A percentile compares a stretch with the other conserved stretches of the same genome.
These are phyloP conservation scores for Geum urbanum DNA, from an alignment of 306 rosid genomes.

Conservation along the genomic window DNA sequence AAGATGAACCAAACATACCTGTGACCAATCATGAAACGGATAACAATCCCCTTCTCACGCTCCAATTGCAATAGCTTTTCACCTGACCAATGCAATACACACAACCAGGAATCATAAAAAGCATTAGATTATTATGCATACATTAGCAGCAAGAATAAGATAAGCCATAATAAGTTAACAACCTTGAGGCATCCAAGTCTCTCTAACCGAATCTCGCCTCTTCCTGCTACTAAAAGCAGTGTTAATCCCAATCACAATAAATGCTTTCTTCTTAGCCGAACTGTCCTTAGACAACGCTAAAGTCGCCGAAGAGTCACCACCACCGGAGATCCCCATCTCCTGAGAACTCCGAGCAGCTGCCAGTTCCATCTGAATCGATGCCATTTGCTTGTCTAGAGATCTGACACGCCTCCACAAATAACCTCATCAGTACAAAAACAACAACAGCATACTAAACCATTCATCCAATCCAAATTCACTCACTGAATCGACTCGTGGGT, in stretches of 20 bases:
- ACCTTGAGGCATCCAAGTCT: slow-evolving; percentile 99
- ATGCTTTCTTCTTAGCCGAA: slow-evolving; percentile 55
- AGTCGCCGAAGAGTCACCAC: slow-evolving; percentile 35
- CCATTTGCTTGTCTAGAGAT: slow-evolving; percentile 82
- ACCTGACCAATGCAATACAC: slow-evolving; percentile 39
- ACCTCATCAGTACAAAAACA: slow-evolving; percentile 6
- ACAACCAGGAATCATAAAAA: slow-evolving; percentile 13
- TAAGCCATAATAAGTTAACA: not conserved
- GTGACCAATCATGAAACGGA: slow-evolving; percentile 98
- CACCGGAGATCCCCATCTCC: slow-evolving; percentile 40
- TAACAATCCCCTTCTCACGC: slow-evolving; percentile 85
- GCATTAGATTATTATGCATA: not conserved
- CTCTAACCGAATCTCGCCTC: slow-evolving; percentile 94
- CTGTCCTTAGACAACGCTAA: slow-evolving; percentile 25
- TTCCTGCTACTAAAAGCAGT: slow-evolving; percentile 98
- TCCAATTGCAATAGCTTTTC: slow-evolving; percentile 86
- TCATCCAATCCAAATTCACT: too few relatives aligned
- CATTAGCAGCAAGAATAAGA: not conserved
- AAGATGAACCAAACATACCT: slow-evolving; percentile 43
- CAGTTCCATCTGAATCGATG: slow-evolving; percentile 71
- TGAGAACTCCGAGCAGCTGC: slow-evolving; percentile 70
- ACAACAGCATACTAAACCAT: too few relatives aligned
- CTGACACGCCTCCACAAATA: slow-evolving; percentile 45
- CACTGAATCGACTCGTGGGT: too few relatives aligned
- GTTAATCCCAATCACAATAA: slow-evolving; percentile 89